Base-by-base conservation (phyloP, 2,329 filamentous ascomycete genomes). In the Parastagonospora nodorum region DNA sequence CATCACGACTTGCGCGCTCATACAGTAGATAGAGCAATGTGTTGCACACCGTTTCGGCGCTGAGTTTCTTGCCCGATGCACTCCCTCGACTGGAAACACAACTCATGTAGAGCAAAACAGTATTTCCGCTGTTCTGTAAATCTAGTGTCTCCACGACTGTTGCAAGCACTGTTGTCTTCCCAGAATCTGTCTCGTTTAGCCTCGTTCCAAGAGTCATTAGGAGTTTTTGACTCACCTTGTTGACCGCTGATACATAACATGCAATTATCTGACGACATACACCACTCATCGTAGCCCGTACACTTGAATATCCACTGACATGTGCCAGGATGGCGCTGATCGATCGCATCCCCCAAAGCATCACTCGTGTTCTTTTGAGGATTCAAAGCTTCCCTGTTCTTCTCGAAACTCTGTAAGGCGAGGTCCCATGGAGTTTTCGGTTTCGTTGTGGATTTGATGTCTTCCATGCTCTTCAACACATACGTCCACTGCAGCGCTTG, bases 391-490 rank as follows among this genome's bases (percentile, higher is more conserved):
- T 9, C 19, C 24, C 28, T 40, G 16, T 40, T 40, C 11, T 27
- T 40, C 11, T 40, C 37, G 16, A 40, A 40, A 11, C 12, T 40
- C 16, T 40, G 37, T 27, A 40, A 12, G 9, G 37, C 37, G 5
- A 27, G n/a, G n/a, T 40, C 37, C 37, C 37, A 40, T 27, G 16
- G 24, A 11, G 37, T 40, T 27, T 40, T 40, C 5, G 37, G 37
- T 27, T 40, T 40, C 37, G n/a, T 40, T n/a, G 37, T 40, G 28
- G 37, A 24, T n/a, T 40, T 40, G 4, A 40, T 40, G 16, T 40
- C 37, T n/a, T 19, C 37, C 37, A 40, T 40, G 24, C 16, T 40
- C 24, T 19, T n/a, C 3, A 40, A 27, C 3, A 40, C 16, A 10
- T 27, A 12, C 10, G 37, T 19, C 16, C 15, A 40, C 16, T 40